A percentile compares a stretch with the other conserved stretches of the same genome.
These are phyloP conservation scores for Blastobotrys illinoisensis DNA, from an alignment of 1,139 yeast species.

Conservation along the genomic window DNA sequence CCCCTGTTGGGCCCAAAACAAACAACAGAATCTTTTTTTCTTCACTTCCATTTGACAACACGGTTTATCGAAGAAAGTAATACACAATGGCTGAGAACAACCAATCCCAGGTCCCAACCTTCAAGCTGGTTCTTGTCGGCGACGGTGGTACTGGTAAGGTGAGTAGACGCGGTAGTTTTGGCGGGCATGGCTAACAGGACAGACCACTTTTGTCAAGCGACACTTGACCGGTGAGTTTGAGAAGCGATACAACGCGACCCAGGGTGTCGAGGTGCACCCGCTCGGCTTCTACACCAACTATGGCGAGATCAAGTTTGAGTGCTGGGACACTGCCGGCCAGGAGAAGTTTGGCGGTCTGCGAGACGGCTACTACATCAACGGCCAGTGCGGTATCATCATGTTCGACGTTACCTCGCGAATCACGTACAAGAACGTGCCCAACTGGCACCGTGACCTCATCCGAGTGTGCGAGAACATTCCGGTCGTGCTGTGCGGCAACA, in stretches of 20 bases:
- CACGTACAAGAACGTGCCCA: slow-evolving; percentile 99
- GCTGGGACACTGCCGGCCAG: slow-evolving; percentile 99
- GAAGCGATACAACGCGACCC: slow-evolving; percentile 97
- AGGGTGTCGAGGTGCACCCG: slow-evolving; percentile 99
- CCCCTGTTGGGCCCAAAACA: neutral
- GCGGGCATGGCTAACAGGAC: slow-evolving; percentile 8
- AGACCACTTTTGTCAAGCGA: slow-evolving; percentile 99
- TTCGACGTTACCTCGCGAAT: slow-evolving; percentile 99
- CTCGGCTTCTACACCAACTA: slow-evolving; percentile 96
- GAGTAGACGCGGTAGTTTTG: slow-evolving; percentile 28
- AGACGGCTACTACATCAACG: slow-evolving; percentile 99
- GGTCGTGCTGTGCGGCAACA: slow-evolving; percentile 98
- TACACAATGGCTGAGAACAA: slow-evolving; percentile 43
- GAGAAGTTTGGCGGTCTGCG: slow-evolving; percentile 99
- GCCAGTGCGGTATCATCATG: slow-evolving; percentile 99
- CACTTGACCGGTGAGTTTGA: slow-evolving; percentile 99
- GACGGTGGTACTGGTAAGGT: slow-evolving; percentile 99
- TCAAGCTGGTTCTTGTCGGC: slow-evolving; percentile 96
- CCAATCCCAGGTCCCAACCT: slow-evolving; percentile 78
- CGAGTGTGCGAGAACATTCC: slow-evolving; percentile 99
- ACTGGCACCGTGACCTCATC: slow-evolving; percentile 98
- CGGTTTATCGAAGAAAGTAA: neutral
- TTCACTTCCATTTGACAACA: neutral
- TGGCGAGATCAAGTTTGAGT: slow-evolving; percentile 98
- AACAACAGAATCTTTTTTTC: neutral